Percentiles rank a stretch among this genome's conserved stretches.
phyloP scores from a whole-genome alignment of 2,329 filamentous ascomycete species.

The Stenocarpella maydis region DNA sequence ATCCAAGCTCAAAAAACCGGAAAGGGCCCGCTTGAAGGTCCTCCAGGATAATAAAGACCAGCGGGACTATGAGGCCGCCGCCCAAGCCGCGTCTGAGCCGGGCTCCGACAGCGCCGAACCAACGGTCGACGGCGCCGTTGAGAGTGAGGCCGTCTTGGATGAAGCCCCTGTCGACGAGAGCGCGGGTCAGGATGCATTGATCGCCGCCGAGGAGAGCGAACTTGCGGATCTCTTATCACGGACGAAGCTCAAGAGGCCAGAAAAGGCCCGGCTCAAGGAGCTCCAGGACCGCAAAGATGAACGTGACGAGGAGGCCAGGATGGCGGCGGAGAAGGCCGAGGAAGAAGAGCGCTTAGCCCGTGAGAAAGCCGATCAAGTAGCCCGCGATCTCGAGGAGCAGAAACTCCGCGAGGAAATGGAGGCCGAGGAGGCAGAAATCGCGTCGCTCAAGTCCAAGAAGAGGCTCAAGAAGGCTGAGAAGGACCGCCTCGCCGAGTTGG shows the following conservation, averaged over 20 bases:
- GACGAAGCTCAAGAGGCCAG: slow-evolving; percentile 25
- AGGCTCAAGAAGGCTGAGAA: slow-evolving; percentile 31
- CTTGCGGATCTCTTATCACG: slow-evolving; percentile 26
- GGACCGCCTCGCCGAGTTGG: slow-evolving; percentile 30
- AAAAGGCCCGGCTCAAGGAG: slow-evolving; percentile 31
- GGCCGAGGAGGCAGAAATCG: slow-evolving; percentile 31
- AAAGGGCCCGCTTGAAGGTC: slow-evolving; percentile 30
- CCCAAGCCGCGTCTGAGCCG: neutral
- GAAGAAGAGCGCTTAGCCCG: slow-evolving; percentile 14
- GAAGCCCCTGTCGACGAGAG: slow-evolving; percentile 22
- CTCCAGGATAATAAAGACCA: slow-evolving; percentile 29
- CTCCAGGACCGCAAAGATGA: slow-evolving; percentile 31
- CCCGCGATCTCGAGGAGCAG: slow-evolving; percentile 32
- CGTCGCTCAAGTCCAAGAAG: slow-evolving; percentile 30
- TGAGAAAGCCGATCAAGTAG: slow-evolving; percentile 29
- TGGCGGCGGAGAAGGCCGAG: slow-evolving; percentile 25
- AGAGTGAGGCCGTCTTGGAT: neutral
- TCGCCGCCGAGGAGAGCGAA: slow-evolving; percentile 33
- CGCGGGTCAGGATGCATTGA: slow-evolving; percentile 24
- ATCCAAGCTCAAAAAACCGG: slow-evolving; percentile 28
- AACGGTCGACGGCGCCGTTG: neutral
- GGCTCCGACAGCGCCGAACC: slow-evolving; percentile 1
- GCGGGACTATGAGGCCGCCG: slow-evolving; percentile 29
- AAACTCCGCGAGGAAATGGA: slow-evolving; percentile 28
- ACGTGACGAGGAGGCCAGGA: slow-evolving; percentile 30